These are phyloP conservation scores for Cyclotella kingstonii DNA, from an alignment of 108 stramenopile species.

Conservation along the genomic window DNA sequence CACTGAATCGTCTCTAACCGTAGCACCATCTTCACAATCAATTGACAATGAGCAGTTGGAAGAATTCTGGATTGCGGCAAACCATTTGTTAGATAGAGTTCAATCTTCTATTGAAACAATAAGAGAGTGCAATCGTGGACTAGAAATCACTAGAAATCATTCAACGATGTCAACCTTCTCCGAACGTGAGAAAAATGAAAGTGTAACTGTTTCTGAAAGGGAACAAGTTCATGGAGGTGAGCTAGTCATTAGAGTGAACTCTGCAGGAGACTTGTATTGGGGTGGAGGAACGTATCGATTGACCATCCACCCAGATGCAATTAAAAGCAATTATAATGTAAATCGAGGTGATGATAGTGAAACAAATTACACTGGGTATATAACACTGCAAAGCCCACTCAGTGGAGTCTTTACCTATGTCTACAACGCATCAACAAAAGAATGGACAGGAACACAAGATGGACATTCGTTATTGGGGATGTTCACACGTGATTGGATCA, in stretches of 20 bases:
- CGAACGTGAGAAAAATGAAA: background rate
- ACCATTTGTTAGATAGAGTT: slow-evolving; percentile 55
- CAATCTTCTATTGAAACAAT: slow-evolving; percentile 59
- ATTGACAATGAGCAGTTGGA: background rate
- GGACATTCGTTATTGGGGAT: slow-evolving; percentile 75
- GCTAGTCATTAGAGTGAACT: slow-evolving; percentile 53
- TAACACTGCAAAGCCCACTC: slow-evolving; percentile 60
- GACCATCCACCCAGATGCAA: slow-evolving; percentile 19
- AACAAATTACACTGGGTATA: slow-evolving; percentile 23
- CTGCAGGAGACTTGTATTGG: slow-evolving; percentile 56
- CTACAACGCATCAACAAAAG: slow-evolving; percentile 46
- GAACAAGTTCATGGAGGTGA: slow-evolving; percentile 33
- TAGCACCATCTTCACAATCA: background rate
- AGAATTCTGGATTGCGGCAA: slow-evolving; percentile 47
- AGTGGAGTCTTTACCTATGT: slow-evolving; percentile 69
- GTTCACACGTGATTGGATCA: slow-evolving; percentile 77
- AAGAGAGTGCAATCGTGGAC: slow-evolving; percentile 55
- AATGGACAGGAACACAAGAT: slow-evolving; percentile 73
- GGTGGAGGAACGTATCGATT: slow-evolving; percentile 37
- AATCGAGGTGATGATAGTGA: too few species aligned
- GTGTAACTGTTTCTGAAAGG: slow-evolving; percentile 7
- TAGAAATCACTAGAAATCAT: slow-evolving; percentile 43
- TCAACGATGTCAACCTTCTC: slow-evolving; percentile 1
- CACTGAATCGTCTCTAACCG: background rate
- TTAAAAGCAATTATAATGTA: slow-evolving; percentile 37